Evolutionary conservation across 2,329 filamentous ascomycete genomes (phyloP), one percentile per base, ranked within the genome.

Genomic region (Aspergillus sp.): DNA sequence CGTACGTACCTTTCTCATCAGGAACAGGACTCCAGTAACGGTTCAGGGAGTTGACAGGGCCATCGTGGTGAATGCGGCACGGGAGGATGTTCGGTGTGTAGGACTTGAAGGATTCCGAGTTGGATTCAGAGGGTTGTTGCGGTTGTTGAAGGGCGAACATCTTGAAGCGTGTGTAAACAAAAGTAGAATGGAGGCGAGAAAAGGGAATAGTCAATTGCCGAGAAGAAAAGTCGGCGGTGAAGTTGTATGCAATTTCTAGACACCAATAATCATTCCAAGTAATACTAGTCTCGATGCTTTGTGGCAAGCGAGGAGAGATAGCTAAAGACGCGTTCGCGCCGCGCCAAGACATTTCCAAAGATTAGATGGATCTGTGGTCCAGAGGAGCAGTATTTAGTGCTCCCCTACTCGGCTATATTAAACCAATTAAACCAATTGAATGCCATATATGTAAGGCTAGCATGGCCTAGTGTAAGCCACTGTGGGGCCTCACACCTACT

Each of bases 11-110:
- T 71, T 83, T 71, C 74, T 76, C 67, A 65, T 80, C 76, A 28
- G 76, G 73, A 31, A 72, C 76, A 0, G 91, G 90, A 6, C 80
- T 82, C 92, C 93, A 97, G 73, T 91, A 92, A 48, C 87, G 81
- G 23, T 85, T 76, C 5, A 85, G 80, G 1, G 87, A 81, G 54
- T 88, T 84, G 57, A 94, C 81, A 1, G 87, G 82, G 1, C 93
- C 93, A 68, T 91, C 87, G 76, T 96, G 89, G 69, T 93, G 85
- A 71, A 97, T 87, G 58, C 87, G 86, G 70, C 91, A 95, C 3
- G 93, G 93, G 15, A 97, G 83, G 22, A 97, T 80, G 71, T 97
- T 89, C 4, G 89, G 85, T 0, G 82, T 86, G 58, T 81, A 81
- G 62, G 82, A 82, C 17, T 66, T 62, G 4, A 61, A 63, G 38